Base-by-base conservation (phyloP, 108 stramenopile species). In the Discostella pseudostelligera region DNA sequence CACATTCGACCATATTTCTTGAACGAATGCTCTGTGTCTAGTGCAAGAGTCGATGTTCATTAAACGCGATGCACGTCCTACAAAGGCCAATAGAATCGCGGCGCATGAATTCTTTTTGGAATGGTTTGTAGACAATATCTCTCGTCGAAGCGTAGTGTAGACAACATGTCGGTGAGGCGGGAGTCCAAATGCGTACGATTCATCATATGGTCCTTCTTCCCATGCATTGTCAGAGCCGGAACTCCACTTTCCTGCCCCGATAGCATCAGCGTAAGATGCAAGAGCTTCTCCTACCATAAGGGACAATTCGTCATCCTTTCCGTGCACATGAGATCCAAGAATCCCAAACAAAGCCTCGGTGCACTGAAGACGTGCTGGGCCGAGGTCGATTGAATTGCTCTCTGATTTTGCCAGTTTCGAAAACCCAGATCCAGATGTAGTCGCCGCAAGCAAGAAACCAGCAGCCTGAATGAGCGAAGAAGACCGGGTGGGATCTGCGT, bases 231-330 rank as follows among this genome's bases (percentile, higher is more conserved):
- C 71, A 21, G 68, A 51, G 10, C 55, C 43, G 20, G 72, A 70
- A 39, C 72, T 56, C 76, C 81, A 78, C 40, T 76, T 35, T 35
- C 69, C 78, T 50, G 16, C 40, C 25, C 78, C 68, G 11, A 72
- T 63, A 17, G 78, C 79, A 72, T 85, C 84, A 20, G 84, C 65
- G 49, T 85, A 90, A 25, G 40, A 42, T 5, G 79, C 85, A 16
- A 93, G 59, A 40, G 92, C 92, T 78, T 93, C 92, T 8, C 92
- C 92, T 19, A 83, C 83, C 8, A 48, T 54, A 3, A 93, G 62
- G 28, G 83, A 74, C n/a, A 90, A 66, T 62, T 90, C 88, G 28
- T 87, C 85, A 49, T 93, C 88, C 59, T 88, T 87, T 36, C 81
- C 62, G 61, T 80, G 81, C 2, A 87, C 83, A 12, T 69, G 46